Percentiles rank a stretch among this genome's conserved stretches.
These are phyloP conservation scores for Aspergillus spinulosporus DNA, from an alignment of 2,329 filamentous ascomycete genomes.

Conservation along the genomic window DNA sequence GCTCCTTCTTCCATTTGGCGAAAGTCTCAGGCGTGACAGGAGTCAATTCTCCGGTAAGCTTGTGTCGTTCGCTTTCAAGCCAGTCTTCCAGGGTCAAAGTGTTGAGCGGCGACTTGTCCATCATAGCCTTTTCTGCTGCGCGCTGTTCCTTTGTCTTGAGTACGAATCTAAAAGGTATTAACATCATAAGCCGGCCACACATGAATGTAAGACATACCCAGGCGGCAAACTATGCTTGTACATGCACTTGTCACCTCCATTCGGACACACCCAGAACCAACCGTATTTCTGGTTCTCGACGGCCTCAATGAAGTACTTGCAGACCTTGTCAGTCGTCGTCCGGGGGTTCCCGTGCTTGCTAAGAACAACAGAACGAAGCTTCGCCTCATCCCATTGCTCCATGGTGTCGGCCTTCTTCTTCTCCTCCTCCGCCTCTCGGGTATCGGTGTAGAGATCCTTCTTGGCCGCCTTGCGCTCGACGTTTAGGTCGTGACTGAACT, in stretches of 20 bases:
- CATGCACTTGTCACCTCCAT: constrained; percentile 96
- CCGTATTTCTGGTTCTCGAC: constrained; percentile 99
- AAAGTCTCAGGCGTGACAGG: constrained; percentile 92
- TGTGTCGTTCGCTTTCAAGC: constrained; percentile 92
- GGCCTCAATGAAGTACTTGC: constrained; percentile 96
- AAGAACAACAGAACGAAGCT: constrained; percentile 82
- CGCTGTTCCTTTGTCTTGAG: constrained; percentile 97
- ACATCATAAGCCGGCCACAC: not conserved
- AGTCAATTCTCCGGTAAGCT: constrained; percentile 85
- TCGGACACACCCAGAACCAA: constrained; percentile 98
- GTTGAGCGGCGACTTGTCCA: constrained; percentile 93
- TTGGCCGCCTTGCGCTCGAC: constrained; percentile 92
- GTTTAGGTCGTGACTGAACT: constrained; percentile 89
- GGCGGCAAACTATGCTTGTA: constrained; percentile 94
- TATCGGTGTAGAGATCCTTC: constrained; percentile 86
- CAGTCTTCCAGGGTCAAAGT: constrained; percentile 97
- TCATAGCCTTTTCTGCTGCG: constrained; percentile 88
- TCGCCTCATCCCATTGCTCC: constrained; percentile 97
- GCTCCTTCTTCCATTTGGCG: constrained; percentile 95
- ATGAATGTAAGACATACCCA: constrained; percentile 63
- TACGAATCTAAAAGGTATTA: constrained; percentile 66
- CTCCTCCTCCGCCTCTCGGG: constrained; percentile 67
- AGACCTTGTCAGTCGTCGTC: constrained; percentile 96
- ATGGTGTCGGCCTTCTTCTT: constrained; percentile 87
- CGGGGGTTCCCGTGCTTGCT: constrained; percentile 97